Conservation (phyloP, 2,329 filamentous ascomycete species). For the Incumbomyces lentus region DNA sequence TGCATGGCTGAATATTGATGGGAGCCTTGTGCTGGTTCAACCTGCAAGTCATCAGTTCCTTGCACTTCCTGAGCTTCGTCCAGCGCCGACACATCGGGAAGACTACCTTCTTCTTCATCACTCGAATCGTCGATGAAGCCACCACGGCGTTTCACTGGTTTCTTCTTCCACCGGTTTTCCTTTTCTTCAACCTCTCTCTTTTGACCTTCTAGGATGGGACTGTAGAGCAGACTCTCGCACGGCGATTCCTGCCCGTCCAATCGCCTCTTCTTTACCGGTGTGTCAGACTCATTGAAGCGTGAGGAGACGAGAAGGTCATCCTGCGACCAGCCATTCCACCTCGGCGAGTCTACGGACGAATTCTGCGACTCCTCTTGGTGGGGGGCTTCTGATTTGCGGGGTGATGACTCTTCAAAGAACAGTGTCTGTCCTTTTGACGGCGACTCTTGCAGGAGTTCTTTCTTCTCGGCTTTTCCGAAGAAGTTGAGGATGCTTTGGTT, state of each 20-base stretch:
- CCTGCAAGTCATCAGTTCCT: background rate
- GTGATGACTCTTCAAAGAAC: conserved; percentile 25
- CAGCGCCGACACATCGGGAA: background rate
- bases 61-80: background rate
- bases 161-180: background rate
- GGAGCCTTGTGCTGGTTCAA: background rate
- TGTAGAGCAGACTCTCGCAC: conserved; percentile 9
- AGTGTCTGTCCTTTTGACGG: conserved; percentile 21
- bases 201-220: background rate
- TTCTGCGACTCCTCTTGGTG: background rate
- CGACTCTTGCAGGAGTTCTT: conserved; percentile 2
- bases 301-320: conserved; percentile 18
- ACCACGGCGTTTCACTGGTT: conserved; percentile 13
- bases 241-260: conserved; percentile 12
- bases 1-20: background rate
- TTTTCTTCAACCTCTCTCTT: background rate
- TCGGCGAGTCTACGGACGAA: background rate
- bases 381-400: background rate
- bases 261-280: conserved; percentile 35
- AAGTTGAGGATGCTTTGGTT: conserved; percentile 46
- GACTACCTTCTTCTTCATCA: conserved; percentile 37
- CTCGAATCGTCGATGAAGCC: conserved; percentile 31
- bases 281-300: conserved; percentile 30
- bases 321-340: conserved; percentile 4
- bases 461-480: conserved; percentile 40